Evolutionary conservation across 768 basidiomycete genomes (phyloP).

Genomic region (Paxillus involutus): DNA sequence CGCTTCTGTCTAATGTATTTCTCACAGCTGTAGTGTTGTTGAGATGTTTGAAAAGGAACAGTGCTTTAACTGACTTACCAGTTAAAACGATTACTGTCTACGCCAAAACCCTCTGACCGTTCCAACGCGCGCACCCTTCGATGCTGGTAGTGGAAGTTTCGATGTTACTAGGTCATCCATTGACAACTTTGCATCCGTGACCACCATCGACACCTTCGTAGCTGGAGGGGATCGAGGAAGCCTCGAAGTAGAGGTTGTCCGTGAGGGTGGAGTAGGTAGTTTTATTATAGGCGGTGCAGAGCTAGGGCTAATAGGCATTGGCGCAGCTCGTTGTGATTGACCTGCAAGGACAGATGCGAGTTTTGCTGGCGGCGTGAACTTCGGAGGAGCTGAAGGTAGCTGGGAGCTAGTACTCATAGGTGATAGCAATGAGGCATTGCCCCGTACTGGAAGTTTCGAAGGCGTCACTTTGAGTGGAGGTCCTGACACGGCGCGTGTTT

Average conservation of each 20-base stretch:
- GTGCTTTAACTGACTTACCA: conserved; percentile 6
- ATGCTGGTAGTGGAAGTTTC: conserved; percentile 26
- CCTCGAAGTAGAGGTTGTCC: conserved; percentile 5
- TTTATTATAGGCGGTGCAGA: conserved; percentile 16
- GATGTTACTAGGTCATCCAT: conserved; percentile 6
- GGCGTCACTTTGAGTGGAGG: neutral
- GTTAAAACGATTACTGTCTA: conserved; percentile 12
- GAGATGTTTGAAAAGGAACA: neutral
- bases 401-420: conserved; percentile 7
- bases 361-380: conserved; percentile 30
- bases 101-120: conserved; percentile 35
- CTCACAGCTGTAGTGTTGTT: neutral
- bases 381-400: conserved; percentile 24
- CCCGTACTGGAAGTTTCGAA: conserved; percentile 16
- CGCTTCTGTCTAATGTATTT: conserved; percentile 1
- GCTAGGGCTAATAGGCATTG: neutral
- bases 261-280: conserved; percentile 20
- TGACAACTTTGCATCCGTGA: conserved; percentile 1
- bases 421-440: conserved; percentile 4
- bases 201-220: neutral
- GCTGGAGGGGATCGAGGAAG: conserved; percentile 4
- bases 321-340: conserved; percentile 16
- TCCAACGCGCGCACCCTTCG: conserved; percentile 20
- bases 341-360: conserved; percentile 28
- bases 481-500: conserved; percentile 8